phyloP scores from a whole-genome alignment of 2,329 filamentous ascomycete genomes.

The Diaporthe sp. region DNA sequence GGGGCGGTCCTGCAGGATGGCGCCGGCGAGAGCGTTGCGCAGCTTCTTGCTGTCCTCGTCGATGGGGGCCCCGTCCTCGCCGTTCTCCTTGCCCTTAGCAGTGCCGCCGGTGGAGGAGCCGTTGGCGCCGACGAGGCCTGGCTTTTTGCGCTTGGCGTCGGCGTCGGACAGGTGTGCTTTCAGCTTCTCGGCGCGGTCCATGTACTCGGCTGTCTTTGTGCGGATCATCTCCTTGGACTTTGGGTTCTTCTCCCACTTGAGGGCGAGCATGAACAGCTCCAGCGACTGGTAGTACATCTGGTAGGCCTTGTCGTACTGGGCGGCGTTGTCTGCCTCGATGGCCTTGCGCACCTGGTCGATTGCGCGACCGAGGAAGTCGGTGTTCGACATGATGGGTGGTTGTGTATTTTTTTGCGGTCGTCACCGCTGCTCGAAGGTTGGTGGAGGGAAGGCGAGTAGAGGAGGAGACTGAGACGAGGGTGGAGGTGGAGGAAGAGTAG shows the following conservation, averaged over 20 bases:
- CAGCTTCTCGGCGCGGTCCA: constrained; percentile 98
- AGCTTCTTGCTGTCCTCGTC: constrained; percentile 98
- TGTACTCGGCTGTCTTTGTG: constrained; percentile 94
- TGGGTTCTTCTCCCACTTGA: constrained; percentile 99
- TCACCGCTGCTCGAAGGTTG: constrained; percentile 30
- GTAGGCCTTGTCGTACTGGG: constrained; percentile 97
- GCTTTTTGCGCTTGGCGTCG: constrained; percentile 79
- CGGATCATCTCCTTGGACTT: constrained; percentile 98
- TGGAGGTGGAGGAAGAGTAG: not conserved
- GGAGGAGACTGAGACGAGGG: not conserved
- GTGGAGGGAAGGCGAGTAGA: not conserved
- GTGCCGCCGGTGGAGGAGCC: constrained; percentile 75
- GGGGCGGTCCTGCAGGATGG: constrained; percentile 94
- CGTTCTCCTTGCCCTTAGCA: constrained; percentile 69
- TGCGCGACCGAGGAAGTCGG: constrained; percentile 95
- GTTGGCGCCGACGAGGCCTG: constrained; percentile 80
- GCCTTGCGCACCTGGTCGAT: constrained; percentile 98
- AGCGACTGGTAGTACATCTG: constrained; percentile 95
- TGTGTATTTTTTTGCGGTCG: constrained; percentile 37
- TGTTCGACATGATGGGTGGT: constrained; percentile 82
- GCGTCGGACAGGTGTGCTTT: constrained; percentile 88
- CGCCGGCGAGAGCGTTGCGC: constrained; percentile 88
- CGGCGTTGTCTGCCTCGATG: constrained; percentile 94
- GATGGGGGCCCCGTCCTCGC: constrained; percentile 70
- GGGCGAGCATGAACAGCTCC: constrained; percentile 97